Percentiles rank a stretch among this genome's conserved stretches.
phyloP scores from a whole-genome alignment of 306 rosid species.

The Cicer cuneatum region DNA sequence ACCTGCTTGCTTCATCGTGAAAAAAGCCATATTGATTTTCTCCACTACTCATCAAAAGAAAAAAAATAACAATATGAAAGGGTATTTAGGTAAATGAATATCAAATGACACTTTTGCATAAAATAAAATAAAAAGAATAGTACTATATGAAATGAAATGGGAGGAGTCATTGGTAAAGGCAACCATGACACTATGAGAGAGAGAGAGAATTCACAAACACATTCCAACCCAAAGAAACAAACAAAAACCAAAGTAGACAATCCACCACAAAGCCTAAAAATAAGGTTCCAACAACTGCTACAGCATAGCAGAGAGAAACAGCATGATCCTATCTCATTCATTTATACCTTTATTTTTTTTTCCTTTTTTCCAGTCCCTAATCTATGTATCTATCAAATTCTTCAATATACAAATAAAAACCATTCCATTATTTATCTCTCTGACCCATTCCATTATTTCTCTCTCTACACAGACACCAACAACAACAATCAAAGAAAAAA shows the following conservation, averaged over 20 bases:
- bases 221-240: constrained; percentile 1
- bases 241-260: background rate
- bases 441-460: constrained; percentile 40
- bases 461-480: constrained; percentile 59
- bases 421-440: background rate
- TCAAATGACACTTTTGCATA: constrained; percentile 38
- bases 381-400: constrained; percentile 27
- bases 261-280: constrained; percentile 56
- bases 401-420: background rate
- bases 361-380: constrained; percentile 43
- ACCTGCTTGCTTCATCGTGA: constrained; percentile 47
- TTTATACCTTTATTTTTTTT: constrained; percentile 16
- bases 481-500: constrained; percentile 62
- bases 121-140: background rate
- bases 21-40: constrained; percentile 48
- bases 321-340: constrained; percentile 51
- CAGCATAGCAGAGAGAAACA: constrained; percentile 56
- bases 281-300: constrained; percentile 59
- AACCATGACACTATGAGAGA: constrained; percentile 42
- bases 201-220: background rate
- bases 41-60: constrained; percentile 23
- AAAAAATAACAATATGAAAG: constrained; percentile 30
- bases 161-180: constrained; percentile 24
- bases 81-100: constrained; percentile 48
- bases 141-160: constrained; percentile 16